Percentiles rank a stretch among this genome's conserved stretches.
These are phyloP conservation scores for Leccinum broughii DNA, from an alignment of 768 basidiomycete species.

Conservation along the genomic window DNA sequence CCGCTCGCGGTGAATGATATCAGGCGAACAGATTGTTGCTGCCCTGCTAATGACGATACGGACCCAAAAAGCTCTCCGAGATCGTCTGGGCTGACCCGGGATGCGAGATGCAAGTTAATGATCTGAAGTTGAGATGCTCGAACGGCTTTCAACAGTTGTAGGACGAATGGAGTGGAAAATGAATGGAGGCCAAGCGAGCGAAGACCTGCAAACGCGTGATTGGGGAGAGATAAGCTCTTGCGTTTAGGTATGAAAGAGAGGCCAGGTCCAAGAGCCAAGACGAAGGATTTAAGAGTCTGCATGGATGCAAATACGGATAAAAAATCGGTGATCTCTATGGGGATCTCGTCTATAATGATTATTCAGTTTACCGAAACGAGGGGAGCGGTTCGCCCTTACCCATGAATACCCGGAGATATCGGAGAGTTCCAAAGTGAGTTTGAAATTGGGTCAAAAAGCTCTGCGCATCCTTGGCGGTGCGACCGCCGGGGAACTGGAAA, in stretches of 20 bases:
- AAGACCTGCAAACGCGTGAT: constrained; percentile 8
- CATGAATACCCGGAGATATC: constrained; percentile 19
- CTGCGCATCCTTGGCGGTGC: constrained; percentile 16
- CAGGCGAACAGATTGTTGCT: constrained; percentile 7
- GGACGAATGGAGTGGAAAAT: constrained; percentile 11
- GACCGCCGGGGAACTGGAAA: constrained; percentile 19
- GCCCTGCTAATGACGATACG: constrained; percentile 8
- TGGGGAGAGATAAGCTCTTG: constrained; percentile 9
- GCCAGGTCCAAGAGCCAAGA: constrained; percentile 17
- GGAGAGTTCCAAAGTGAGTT: constrained; percentile 13
- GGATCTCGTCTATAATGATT: constrained; percentile 8
- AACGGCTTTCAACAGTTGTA: constrained; percentile 9
- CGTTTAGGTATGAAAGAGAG: constrained; percentile 11
- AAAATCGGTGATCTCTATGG: constrained; percentile 19
- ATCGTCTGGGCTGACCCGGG: constrained; percentile 8
- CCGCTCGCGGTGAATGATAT: constrained; percentile 13
- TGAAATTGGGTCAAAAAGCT: constrained; percentile 12
- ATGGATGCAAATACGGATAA: constrained; percentile 14
- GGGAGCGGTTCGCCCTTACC: constrained; percentile 6
- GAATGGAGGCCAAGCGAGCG: constrained; percentile 16
- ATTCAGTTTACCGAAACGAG: neutral
- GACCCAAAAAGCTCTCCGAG: constrained; percentile 8
- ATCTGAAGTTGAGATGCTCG: constrained; percentile 14
- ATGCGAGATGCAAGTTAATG: constrained; percentile 18
- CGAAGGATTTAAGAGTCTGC: constrained; percentile 18